These are phyloP conservation scores for Cercospora janseana DNA, from an alignment of 2,329 filamentous ascomycete species.

Conservation along the genomic window DNA sequence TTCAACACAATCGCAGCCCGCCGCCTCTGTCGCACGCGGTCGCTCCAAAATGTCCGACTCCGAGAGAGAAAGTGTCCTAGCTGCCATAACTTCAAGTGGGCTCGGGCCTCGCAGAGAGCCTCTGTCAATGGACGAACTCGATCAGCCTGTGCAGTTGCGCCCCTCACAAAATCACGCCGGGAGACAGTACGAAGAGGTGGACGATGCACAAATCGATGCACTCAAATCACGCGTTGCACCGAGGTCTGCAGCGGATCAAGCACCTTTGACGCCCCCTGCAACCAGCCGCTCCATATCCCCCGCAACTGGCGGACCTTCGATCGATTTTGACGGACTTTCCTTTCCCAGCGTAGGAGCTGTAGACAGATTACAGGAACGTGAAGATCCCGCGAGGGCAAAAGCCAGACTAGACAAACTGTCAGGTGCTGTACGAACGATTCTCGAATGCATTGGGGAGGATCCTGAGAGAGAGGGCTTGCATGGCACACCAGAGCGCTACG, in stretches of 20 bases:
- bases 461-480: slow-evolving; percentile 62
- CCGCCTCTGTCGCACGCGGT: neutral
- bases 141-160: slow-evolving; percentile 18
- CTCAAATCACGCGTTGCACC: slow-evolving; percentile 37
- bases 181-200: slow-evolving; percentile 40
- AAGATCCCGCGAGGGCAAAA: slow-evolving; percentile 56
- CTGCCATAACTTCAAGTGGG: slow-evolving; percentile 56
- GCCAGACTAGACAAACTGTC: slow-evolving; percentile 60
- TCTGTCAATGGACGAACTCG: slow-evolving; percentile 44
- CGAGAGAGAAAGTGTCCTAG: slow-evolving; percentile 58
- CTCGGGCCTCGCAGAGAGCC: slow-evolving; percentile 50
- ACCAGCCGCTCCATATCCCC: slow-evolving; percentile 52
- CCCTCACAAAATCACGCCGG: slow-evolving; percentile 15
- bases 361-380: slow-evolving; percentile 33
- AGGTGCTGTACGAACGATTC: slow-evolving; percentile 61
- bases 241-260: slow-evolving; percentile 54
- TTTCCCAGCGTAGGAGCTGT: slow-evolving; percentile 50
- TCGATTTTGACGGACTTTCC: slow-evolving; percentile 57
- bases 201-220: slow-evolving; percentile 45
- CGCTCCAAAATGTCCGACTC: slow-evolving; percentile 8
- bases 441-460: slow-evolving; percentile 66
- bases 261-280: slow-evolving; percentile 52
- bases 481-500: slow-evolving; percentile 79
- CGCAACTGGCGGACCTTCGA: slow-evolving; percentile 51
- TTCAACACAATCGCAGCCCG: neutral